phyloP scores from a whole-genome alignment of 495 filamentous ascomycete genomes.

The Cetradonia linearis region DNA sequence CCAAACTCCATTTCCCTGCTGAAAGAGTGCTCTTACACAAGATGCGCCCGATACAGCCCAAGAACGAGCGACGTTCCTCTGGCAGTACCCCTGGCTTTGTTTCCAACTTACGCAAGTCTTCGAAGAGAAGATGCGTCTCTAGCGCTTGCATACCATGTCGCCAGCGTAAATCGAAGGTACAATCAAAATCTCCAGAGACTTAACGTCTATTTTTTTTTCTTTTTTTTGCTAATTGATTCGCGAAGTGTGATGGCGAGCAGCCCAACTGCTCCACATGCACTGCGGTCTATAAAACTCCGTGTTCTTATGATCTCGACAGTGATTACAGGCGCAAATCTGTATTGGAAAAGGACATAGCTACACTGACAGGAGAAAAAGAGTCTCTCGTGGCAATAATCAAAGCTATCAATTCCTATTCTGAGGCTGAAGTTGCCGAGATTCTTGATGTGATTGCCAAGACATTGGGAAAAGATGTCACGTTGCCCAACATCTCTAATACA shows the following conservation, averaged over 20 bases:
- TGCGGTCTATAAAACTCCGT: conserved; percentile 40
- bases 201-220: background rate
- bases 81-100: background rate
- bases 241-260: conserved; percentile 40
- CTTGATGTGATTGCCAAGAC: conserved; percentile 32
- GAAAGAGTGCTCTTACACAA: background rate
- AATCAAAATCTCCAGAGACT: background rate
- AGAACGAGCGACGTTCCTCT: conserved; percentile 14
- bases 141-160: conserved; percentile 46
- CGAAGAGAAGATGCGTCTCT: conserved; percentile 39
- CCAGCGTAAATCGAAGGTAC: conserved; percentile 46
- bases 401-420: conserved; percentile 34
- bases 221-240: background rate
- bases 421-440: conserved; percentile 35
- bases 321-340: conserved; percentile 38
- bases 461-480: conserved; percentile 27
- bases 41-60: conserved; percentile 20
- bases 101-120: conserved; percentile 9
- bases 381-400: conserved; percentile 34
- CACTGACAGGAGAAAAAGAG: conserved; percentile 30
- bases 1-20: background rate
- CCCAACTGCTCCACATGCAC: conserved; percentile 42
- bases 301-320: conserved; percentile 38
- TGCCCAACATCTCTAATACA: conserved; percentile 20
- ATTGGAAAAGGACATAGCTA: conserved; percentile 31